These are phyloP conservation scores for Westerdykella aurantiaca DNA, from an alignment of 2,329 filamentous ascomycete species.

Conservation along the genomic window DNA sequence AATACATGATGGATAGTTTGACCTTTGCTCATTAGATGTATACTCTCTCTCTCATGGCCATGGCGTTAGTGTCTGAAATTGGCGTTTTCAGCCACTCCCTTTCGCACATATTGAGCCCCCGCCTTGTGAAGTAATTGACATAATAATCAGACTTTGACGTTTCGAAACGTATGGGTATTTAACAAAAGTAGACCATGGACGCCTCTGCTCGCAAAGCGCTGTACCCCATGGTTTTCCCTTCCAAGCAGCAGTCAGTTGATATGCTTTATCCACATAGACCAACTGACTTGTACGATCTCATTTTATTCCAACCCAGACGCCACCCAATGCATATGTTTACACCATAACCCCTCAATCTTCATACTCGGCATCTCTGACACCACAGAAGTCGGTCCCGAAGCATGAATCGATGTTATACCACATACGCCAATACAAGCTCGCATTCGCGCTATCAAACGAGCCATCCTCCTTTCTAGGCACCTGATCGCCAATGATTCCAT, in stretches of 20 bases:
- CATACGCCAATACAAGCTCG: slow-evolving; percentile 56
- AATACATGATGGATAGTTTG: slow-evolving; percentile 4
- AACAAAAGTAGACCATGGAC: too few relatives aligned
- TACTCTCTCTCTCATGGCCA: slow-evolving; percentile 4
- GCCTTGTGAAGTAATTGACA: not conserved
- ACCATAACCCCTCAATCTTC: slow-evolving; percentile 21
- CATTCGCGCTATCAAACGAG: slow-evolving; percentile 68
- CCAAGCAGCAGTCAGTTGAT: not conserved
- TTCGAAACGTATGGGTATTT: too few relatives aligned
- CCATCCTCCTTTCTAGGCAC: slow-evolving; percentile 68
- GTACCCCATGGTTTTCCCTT: not conserved
- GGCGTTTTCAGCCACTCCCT: slow-evolving; percentile 2
- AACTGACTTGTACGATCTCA: not conserved
- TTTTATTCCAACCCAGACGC: slow-evolving; percentile 5
- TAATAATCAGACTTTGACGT: not conserved
- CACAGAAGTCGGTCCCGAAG: slow-evolving; percentile 58
- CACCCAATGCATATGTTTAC: slow-evolving; percentile 6
- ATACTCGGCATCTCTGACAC: slow-evolving; percentile 49
- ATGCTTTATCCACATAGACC: too few relatives aligned
- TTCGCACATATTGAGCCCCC: not conserved
- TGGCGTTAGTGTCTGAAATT: slow-evolving; percentile 7
- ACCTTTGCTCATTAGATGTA: slow-evolving; percentile 4
- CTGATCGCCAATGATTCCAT: slow-evolving; percentile 65
- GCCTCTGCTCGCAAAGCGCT: too few relatives aligned
- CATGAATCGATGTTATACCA: slow-evolving; percentile 53